Percentiles rank a stretch among this genome's conserved stretches.
Conservation (phyloP, 371 early-diverging fungal species). For the Blyttiomyces sp. region DNA sequence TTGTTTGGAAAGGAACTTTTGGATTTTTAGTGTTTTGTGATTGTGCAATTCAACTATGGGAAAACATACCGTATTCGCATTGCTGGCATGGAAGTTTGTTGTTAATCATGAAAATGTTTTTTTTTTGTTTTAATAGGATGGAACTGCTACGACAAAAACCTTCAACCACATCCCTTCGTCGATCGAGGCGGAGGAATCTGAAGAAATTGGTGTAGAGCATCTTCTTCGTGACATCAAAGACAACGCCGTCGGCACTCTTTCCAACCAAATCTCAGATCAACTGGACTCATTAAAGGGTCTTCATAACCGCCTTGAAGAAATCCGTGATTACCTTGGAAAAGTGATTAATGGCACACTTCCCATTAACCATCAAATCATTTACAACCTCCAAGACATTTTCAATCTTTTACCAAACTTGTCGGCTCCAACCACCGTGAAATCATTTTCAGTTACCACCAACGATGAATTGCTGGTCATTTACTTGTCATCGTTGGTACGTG, state of each 20-base stretch:
- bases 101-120: too few relatives aligned
- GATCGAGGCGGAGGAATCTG: constrained; percentile 99
- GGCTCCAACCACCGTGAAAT: constrained; percentile 64
- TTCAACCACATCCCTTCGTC: constrained; percentile 94
- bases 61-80: too few relatives aligned
- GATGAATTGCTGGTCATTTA: constrained; percentile 92
- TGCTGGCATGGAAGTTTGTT: too few relatives aligned
- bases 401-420: constrained; percentile 88
- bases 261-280: constrained; percentile 84
- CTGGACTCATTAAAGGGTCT: constrained; percentile 86
- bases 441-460: constrained; percentile 92
- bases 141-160: constrained; percentile 89
- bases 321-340: constrained; percentile 79
- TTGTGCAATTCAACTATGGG: background rate
- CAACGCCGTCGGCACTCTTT: constrained; percentile 89
- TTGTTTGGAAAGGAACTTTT: background rate
- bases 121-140: constrained; percentile 67
- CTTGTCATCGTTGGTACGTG: constrained; percentile 81
- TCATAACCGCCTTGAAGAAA: constrained; percentile 77
- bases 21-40: background rate
- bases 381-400: constrained; percentile 95
- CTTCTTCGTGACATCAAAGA: constrained; percentile 98
- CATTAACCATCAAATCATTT: constrained; percentile 91
- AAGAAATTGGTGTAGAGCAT: constrained; percentile 99
- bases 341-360: constrained; percentile 84